Base-by-base conservation (phyloP, 495 filamentous ascomycete species). In the Penicillium verhagenii region DNA sequence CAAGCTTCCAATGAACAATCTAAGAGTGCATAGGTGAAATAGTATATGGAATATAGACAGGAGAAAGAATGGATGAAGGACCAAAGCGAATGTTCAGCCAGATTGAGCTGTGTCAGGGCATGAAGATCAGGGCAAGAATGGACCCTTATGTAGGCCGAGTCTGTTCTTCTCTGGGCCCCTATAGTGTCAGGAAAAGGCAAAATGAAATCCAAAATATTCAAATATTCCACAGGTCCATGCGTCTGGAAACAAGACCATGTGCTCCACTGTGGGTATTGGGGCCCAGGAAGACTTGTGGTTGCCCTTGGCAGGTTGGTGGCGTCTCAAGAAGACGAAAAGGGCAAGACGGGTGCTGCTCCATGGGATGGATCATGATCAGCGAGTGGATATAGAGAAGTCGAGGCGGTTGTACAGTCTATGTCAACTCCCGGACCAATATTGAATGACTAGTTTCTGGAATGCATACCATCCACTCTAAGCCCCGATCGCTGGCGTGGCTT, bases 201-300 rank as follows among this genome's bases (percentile, higher is more conserved):
- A 16, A 35, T 33, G 8, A 9, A 16, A 35, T 33, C 28, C 31
- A 49, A 50, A 52, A 57, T 59, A 60, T 58, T n/a, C n/a, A n/a
- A n/a, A n/a, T n/a, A n/a, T n/a, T n/a, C n/a, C n/a, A n/a, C 35
- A 54, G 26, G 31, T 23, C 50, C 45, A 52, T 52, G 39, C 47
- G 50, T 57, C 28, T 56, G 31, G 44, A 47, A 52, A 48, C 44
- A 61, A 53, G 61, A 42, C 59, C 58, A 64, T 57, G 35, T 60
- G 54, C 51, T 65, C 64, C 64, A 65, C 64, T 63, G 64, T 67
- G 64, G 64, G 14, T 58, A n/a, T 65, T n/a, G n/a, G 33, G 26
- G 50, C 49, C 58, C 50, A 57, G 56, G 58, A n/a, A 52, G 51
- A 49, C 26, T 39, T 48, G 44, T 33, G 49, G 53, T 58, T 11